These are phyloP conservation scores for Primulina eburnea DNA, from an alignment of 257 asterid genomes.

Conservation along the genomic window DNA sequence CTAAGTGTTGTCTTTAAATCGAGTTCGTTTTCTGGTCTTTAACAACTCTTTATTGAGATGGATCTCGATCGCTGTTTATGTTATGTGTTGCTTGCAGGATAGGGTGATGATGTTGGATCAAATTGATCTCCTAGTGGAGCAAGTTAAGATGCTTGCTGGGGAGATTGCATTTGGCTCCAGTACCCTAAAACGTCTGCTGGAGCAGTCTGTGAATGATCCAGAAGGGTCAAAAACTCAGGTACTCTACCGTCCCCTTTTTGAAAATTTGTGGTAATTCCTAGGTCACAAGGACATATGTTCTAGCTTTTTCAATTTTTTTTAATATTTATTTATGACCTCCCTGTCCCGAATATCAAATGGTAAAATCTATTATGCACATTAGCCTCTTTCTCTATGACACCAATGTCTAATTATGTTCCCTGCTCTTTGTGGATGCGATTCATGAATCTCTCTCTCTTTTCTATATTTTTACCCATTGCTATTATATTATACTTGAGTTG, in stretches of 20 bases:
- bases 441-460: neutral
- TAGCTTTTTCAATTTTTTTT: too few species aligned
- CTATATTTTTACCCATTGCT: neutral
- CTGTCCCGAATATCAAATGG: neutral
- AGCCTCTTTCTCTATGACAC: neutral
- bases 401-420: neutral
- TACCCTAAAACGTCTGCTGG: conserved; percentile 82
- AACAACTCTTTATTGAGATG: conserved; percentile 15
- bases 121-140: conserved; percentile 93
- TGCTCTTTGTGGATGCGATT: neutral
- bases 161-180: conserved; percentile 95
- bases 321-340: neutral
- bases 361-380: neutral
- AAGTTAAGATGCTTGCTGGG: conserved; percentile 98
- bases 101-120: conserved; percentile 78
- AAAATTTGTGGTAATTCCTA: conserved; percentile 4
- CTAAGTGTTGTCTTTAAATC: conserved; percentile 8
- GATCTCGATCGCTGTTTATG: conserved; percentile 20
- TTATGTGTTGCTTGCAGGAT: conserved; percentile 45
- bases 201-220: conserved; percentile 78
- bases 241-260: conserved; percentile 20
- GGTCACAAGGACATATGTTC: neutral
- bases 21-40: conserved; percentile 1
- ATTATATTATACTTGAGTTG: neutral
- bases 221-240: conserved; percentile 79